A percentile compares a stretch with the other conserved stretches of the same genome.
phyloP scores from a whole-genome alignment of 495 filamentous ascomycete species.

The Trichocladium uniseriatum region DNA sequence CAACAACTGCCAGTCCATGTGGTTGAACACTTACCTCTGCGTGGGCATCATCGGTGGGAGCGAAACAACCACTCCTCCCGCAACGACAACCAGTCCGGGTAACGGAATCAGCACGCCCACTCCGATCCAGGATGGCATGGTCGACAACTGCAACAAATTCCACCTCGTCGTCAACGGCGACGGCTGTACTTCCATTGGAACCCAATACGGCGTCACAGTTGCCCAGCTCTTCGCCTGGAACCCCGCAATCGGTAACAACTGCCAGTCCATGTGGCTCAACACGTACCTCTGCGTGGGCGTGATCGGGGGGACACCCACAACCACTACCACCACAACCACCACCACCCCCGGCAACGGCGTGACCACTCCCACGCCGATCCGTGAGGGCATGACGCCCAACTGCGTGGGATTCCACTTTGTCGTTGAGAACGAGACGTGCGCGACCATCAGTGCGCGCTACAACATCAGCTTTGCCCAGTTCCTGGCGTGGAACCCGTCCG shows the following conservation, averaged over 20 bases:
- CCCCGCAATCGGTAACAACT: conserved; percentile 28
- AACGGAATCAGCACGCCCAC: conserved; percentile 19
- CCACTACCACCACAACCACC: background rate
- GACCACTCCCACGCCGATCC: conserved; percentile 24
- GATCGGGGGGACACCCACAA: too few species aligned
- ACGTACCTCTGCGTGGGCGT: conserved; percentile 21
- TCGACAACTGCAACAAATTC: conserved; percentile 34
- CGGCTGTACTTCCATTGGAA: conserved; percentile 31
- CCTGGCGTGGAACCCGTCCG: too few species aligned
- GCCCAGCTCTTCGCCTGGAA: conserved; percentile 23
- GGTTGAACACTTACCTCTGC: too few species aligned
- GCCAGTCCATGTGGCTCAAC: conserved; percentile 33
- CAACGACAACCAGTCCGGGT: conserved; percentile 1
- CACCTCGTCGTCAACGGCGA: conserved; percentile 33
- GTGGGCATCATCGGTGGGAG: too few species aligned
- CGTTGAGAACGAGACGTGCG: conserved; percentile 32
- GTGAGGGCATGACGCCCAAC: conserved; percentile 26
- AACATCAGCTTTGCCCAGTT: too few species aligned
- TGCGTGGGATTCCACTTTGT: conserved; percentile 31
- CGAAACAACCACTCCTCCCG: too few species aligned
- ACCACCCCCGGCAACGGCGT: conserved; percentile 9
- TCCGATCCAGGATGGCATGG: conserved; percentile 29
- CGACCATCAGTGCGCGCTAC: conserved; percentile 21
- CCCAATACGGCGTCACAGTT: conserved; percentile 14
- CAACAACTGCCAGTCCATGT: too few species aligned